phyloP scores from a whole-genome alignment of 192 early-diverging fungal genomes.

The Coemansia brasiliensis region DNA sequence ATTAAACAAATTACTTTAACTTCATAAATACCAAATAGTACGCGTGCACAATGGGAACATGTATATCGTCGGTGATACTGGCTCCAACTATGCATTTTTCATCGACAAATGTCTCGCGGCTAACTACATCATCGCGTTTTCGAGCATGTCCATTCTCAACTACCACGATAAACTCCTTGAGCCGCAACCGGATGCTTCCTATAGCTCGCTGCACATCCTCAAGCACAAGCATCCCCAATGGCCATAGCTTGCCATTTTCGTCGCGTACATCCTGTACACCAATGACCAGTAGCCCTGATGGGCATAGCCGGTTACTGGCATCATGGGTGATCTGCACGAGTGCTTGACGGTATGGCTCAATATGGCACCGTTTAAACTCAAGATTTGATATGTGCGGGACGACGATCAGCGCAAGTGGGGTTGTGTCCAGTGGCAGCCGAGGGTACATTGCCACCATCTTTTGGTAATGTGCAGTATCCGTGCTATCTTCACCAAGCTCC shows the following conservation, averaged over 20 bases:
- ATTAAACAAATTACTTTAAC: constrained; percentile 17
- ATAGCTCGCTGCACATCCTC: constrained; percentile 71
- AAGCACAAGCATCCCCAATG: constrained; percentile 70
- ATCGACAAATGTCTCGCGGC: constrained; percentile 38
- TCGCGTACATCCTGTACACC: constrained; percentile 72
- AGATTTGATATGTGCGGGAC: constrained; percentile 63
- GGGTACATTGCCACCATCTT: constrained; percentile 58
- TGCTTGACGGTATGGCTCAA: constrained; percentile 62
- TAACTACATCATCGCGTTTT: constrained; percentile 47
- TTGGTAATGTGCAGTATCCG: constrained; percentile 68
- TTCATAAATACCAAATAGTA: constrained; percentile 59
- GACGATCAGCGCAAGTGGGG: constrained; percentile 60
- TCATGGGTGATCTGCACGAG: constrained; percentile 65
- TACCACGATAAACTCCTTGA: constrained; percentile 57
- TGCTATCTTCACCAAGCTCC: constrained; percentile 76
- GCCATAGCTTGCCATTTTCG: constrained; percentile 65
- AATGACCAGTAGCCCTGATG: constrained; percentile 65
- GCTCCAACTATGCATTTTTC: constrained; percentile 39
- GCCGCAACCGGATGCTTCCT: constrained; percentile 37
- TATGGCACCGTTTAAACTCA: constrained; percentile 41
- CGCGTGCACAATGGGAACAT: constrained; percentile 57
- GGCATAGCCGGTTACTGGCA: constrained; percentile 58
- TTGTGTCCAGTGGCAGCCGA: constrained; percentile 27
- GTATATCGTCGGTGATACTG: constrained; percentile 1
- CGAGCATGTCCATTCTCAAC: constrained; percentile 51